phyloP scores from a whole-genome alignment of 2,329 filamentous ascomycete species.

The Lizonia empirigonia region DNA sequence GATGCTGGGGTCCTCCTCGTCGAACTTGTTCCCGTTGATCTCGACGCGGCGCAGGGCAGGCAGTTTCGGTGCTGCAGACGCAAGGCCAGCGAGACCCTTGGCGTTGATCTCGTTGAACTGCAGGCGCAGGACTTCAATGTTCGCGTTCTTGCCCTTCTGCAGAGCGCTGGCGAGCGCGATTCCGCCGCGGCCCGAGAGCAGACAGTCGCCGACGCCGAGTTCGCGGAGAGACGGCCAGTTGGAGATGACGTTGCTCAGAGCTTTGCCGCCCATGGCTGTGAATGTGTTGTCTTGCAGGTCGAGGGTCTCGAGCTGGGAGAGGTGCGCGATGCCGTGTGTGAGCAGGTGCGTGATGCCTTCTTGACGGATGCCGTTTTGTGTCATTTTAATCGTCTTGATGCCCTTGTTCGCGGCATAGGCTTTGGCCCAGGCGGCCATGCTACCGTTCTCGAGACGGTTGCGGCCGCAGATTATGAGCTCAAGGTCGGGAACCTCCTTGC shows the following conservation, averaged over 20 bases:
- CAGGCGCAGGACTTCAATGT: slow-evolving; percentile 79
- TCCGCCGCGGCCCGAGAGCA: slow-evolving; percentile 79
- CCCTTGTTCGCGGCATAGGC: slow-evolving; percentile 80
- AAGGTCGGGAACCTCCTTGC: slow-evolving; percentile 76
- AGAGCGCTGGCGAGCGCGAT: slow-evolving; percentile 75
- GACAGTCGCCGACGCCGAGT: slow-evolving; percentile 86
- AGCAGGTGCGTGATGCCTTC: slow-evolving; percentile 87
- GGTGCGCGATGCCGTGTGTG: slow-evolving; percentile 75
- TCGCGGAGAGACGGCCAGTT: slow-evolving; percentile 79
- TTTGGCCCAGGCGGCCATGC: slow-evolving; percentile 93
- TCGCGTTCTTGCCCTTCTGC: slow-evolving; percentile 73
- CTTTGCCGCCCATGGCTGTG: slow-evolving; percentile 77
- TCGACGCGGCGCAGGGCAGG: slow-evolving; percentile 84
- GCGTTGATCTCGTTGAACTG: slow-evolving; percentile 95
- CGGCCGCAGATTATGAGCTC: slow-evolving; percentile 98
- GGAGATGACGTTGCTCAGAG: slow-evolving; percentile 74
- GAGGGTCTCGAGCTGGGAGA: slow-evolving; percentile 71
- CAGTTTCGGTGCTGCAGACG: slow-evolving; percentile 67
- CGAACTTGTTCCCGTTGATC: slow-evolving; percentile 94
- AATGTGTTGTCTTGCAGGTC: slow-evolving; percentile 99
- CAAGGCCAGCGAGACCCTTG: slow-evolving; percentile 72
- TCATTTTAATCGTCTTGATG: slow-evolving; percentile 90
- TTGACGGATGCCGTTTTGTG: slow-evolving; percentile 95
- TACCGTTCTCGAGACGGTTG: slow-evolving; percentile 93
- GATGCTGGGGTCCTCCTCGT: slow-evolving; percentile 79